These are phyloP conservation scores for Ascochyta rabiei DNA, from an alignment of 2,329 filamentous ascomycete species.

Conservation along the genomic window DNA sequence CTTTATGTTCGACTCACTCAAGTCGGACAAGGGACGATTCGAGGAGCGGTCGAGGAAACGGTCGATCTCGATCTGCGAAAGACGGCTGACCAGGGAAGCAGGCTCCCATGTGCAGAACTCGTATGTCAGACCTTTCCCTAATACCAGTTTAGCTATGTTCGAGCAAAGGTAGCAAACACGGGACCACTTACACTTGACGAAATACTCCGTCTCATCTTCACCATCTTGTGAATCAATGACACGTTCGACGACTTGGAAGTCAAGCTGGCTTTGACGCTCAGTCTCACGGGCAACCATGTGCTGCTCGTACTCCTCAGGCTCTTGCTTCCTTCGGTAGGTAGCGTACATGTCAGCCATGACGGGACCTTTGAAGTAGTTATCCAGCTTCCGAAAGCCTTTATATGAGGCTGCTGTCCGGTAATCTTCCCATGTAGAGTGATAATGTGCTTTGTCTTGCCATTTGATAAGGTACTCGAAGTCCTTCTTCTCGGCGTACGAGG, in stretches of 20 bases:
- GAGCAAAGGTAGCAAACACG: conserved; percentile 8
- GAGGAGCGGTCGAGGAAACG: conserved; percentile 84
- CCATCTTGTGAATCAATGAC: conserved; percentile 84
- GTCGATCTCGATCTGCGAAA: conserved; percentile 89
- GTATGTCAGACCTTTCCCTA: conserved; percentile 84
- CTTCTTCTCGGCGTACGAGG: conserved; percentile 58
- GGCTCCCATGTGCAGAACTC: conserved; percentile 95
- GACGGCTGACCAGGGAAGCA: conserved; percentile 73
- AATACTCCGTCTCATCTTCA: conserved; percentile 84
- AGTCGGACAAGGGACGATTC: conserved; percentile 80
- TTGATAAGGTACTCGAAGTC: conserved; percentile 94
- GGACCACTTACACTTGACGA: conserved; percentile 76
- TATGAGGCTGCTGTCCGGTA: conserved; percentile 75
- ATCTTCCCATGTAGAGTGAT: conserved; percentile 94
- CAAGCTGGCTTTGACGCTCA: conserved; percentile 83
- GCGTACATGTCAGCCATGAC: conserved; percentile 81
- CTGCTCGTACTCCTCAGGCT: conserved; percentile 85
- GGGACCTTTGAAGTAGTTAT: conserved; percentile 91
- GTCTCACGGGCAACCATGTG: conserved; percentile 95
- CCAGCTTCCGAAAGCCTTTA: conserved; percentile 84
- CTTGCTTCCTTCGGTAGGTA: conserved; percentile 59
- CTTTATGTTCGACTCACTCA: conserved; percentile 73
- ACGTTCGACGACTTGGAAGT: conserved; percentile 91
- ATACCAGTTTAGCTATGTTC: conserved; percentile 27
- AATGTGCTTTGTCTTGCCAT: conserved; percentile 94